These are phyloP conservation scores for Dictyostelium intermedium DNA, from an alignment of 78 protist species.

Conservation along the genomic window DNA sequence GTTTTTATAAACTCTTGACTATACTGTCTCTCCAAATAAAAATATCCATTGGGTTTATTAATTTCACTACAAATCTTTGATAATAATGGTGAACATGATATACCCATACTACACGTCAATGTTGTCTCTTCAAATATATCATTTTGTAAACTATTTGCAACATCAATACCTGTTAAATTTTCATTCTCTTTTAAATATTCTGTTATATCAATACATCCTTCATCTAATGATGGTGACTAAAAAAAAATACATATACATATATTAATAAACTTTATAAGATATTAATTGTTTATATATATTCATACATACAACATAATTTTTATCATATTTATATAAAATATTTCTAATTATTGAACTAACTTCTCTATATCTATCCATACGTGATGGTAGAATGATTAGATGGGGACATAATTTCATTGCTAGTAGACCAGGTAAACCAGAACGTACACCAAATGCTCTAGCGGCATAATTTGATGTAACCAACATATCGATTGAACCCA, in stretches of 20 bases:
- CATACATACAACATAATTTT: constrained; percentile 23
- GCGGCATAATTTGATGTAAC: constrained; percentile 68
- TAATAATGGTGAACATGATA: constrained; percentile 53
- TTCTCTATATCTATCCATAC: constrained; percentile 68
- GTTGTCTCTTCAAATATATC: constrained; percentile 18
- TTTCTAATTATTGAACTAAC: constrained; percentile 5
- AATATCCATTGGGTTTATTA: constrained; percentile 67
- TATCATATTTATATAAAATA: constrained; percentile 10
- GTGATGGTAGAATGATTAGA: constrained; percentile 20
- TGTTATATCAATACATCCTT: constrained; percentile 67
- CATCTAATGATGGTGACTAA: constrained; percentile 71
- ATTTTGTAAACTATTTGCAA: constrained; percentile 1
- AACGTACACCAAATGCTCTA: constrained; percentile 61
- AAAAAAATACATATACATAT: background rate
- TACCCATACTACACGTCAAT: constrained; percentile 50
- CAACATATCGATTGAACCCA: constrained; percentile 76
- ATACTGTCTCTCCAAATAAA: background rate
- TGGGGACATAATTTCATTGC: constrained; percentile 38
- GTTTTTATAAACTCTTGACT: constrained; percentile 13
- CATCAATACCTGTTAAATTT: constrained; percentile 2
- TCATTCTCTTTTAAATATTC: background rate
- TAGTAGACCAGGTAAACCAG: constrained; percentile 70
- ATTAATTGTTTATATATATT: background rate
- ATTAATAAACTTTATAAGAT: too few species aligned
- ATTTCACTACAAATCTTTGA: constrained; percentile 52